Conservation (phyloP, 2,329 filamentous ascomycete species). For the Pseudovirgaria hyperparasitica region DNA sequence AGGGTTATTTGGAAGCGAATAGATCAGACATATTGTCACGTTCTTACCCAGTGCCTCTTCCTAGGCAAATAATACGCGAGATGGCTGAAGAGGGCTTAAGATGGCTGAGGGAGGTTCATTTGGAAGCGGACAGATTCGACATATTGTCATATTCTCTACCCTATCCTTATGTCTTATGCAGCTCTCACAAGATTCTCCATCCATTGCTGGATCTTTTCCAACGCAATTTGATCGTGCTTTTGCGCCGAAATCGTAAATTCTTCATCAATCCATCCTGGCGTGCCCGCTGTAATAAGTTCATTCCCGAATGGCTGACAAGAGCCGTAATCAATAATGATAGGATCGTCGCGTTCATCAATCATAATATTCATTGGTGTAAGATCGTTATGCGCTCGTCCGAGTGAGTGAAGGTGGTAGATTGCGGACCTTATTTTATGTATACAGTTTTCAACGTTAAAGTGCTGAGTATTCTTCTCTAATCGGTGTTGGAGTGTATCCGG, state of each 20-base stretch:
- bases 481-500: conserved; percentile 5
- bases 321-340: conserved; percentile 26
- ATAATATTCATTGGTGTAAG: conserved; percentile 24
- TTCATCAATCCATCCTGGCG: conserved; percentile 13
- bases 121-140: no score
- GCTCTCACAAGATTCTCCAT: no score
- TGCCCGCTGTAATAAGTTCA: conserved; percentile 13
- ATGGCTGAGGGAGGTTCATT: no score
- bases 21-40: no score
- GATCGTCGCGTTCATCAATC: conserved; percentile 14
- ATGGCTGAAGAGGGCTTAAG: no score
- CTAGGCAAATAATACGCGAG: no score
- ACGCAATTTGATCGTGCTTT: conserved; percentile 7
- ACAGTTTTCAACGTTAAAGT: conserved; percentile 5
- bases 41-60: no score
- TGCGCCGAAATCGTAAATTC: conserved; percentile 8
- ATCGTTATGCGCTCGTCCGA: conserved; percentile 23
- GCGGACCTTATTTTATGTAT: conserved; percentile 7
- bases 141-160: no score
- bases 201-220: conserved; percentile 7
- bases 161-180: no score
- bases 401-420: conserved; percentile 8
- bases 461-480: conserved; percentile 3
- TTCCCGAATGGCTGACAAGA: conserved; percentile 18
- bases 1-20: no score